These are phyloP conservation scores for Colletotrichum musicola DNA, from an alignment of 2,329 filamentous ascomycete species.

Conservation along the genomic window DNA sequence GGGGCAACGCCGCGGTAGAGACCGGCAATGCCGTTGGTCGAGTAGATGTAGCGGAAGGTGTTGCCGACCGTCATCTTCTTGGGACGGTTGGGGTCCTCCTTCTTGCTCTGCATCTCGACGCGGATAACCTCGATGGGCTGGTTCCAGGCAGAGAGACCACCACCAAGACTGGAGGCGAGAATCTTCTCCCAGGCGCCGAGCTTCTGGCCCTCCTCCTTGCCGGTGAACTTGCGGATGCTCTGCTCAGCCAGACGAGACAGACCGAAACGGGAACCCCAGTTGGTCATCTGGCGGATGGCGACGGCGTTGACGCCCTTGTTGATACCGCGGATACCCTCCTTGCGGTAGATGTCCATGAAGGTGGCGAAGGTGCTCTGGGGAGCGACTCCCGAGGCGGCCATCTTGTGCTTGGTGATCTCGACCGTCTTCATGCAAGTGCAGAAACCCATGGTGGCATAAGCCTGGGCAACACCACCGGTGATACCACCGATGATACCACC, in stretches of 20 bases:
- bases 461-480: constrained; percentile 94
- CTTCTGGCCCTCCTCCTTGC: constrained; percentile 85
- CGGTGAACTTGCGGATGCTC: constrained; percentile 82
- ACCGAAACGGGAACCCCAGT: constrained; percentile 98
- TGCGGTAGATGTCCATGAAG: constrained; percentile 96
- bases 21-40: constrained; percentile 87
- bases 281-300: constrained; percentile 98
- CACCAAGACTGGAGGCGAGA: constrained; percentile 85
- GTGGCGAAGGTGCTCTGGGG: constrained; percentile 92
- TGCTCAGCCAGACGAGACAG: constrained; percentile 91
- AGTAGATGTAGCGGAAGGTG: constrained; percentile 88
- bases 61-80: constrained; percentile 99
- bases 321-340: constrained; percentile 94
- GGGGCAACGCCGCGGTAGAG: constrained; percentile 96
- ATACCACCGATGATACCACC: constrained; percentile 93
- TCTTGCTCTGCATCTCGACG: constrained; percentile 99
- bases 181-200: constrained; percentile 89
- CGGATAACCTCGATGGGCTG: constrained; percentile 99
- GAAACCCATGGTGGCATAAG: constrained; percentile 99
- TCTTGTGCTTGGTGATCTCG: constrained; percentile 98
- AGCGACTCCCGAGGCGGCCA: constrained; percentile 84
- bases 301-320: constrained; percentile 99
- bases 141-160: constrained; percentile 97
- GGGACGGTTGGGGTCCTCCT: constrained; percentile 94
- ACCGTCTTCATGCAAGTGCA: constrained; percentile 99